Base-by-base conservation (phyloP, 1,284 basidiomycete species). In the Leccinum angustisporum region DNA sequence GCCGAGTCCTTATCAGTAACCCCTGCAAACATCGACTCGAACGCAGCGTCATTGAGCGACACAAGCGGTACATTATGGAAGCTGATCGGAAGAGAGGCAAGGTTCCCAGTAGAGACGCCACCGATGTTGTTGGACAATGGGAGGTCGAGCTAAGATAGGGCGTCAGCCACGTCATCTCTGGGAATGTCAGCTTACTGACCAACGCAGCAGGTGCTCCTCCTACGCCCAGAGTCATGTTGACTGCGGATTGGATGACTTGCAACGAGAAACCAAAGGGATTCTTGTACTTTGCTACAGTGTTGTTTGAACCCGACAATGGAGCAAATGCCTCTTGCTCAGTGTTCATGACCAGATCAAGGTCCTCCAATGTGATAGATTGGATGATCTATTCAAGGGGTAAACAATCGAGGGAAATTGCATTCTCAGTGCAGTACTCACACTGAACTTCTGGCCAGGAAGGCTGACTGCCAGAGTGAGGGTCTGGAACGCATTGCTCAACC, bases 241-340 rank as follows among this genome's bases (percentile, higher is more conserved):
- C 79, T 4, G 79, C 78, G 1, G 84, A 77, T 68, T 83, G 78
- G 25, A 88, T 73, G 43, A 88, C 86, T 70, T 89, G 86, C 59
- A 93, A 72, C 21, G 84, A 84, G 76, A 92, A 93, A 10, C 85
- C 86, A 74, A 93, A 92, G 1, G 91, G 91, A 74, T 92, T 93
- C 74, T 84, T 84, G 71, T 89, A 91, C 63, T 80, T 77, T 14
- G 88, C 90, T 4, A 87, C 65, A 1, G 88, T 88, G 60, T 79
- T 76, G 60, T 84, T 79, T 27, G 88, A 90, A 66, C 83, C 82
- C 0, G 86, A 77, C n/a, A 80, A 74, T 0, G 88, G 86, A 4
- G 83, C 80, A 66, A 84, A 89, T 0, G 83, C 78, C 68, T 89
- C 77, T 55, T 79, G 78, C 54, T 80, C 78, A 6, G 77, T 79